Conservation (phyloP, 2,329 filamentous ascomycete genomes). For the Atkinsonella texensis region DNA sequence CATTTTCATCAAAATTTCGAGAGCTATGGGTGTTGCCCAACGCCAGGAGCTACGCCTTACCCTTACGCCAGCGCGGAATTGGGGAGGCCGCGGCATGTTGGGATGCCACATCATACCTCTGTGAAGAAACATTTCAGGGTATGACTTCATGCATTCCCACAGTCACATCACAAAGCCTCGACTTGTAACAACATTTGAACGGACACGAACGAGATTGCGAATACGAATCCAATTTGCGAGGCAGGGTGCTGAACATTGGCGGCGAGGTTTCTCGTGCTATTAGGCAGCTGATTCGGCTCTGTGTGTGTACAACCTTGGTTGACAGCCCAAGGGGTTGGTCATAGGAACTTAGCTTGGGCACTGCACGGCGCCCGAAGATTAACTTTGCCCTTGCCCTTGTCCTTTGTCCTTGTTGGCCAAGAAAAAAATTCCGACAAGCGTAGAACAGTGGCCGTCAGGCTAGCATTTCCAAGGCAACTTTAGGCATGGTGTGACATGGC, state of each 20-base stretch:
- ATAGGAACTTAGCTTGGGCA: conserved; percentile 3
- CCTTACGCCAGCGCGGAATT: conserved; percentile 65
- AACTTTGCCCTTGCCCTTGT: not conserved
- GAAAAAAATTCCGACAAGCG: not conserved
- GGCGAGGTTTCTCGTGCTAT: not conserved
- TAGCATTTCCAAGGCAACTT: not conserved
- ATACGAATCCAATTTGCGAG: not conserved
- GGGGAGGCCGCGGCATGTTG: conserved; percentile 82
- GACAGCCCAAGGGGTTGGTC: conserved; percentile 2
- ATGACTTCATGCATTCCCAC: not conserved
- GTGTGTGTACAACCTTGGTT: not conserved
- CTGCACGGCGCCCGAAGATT: not conserved
- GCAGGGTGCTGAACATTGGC: not conserved
- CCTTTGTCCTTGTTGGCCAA: not conserved
- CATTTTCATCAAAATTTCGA: conserved; percentile 56
- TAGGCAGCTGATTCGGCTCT: not conserved
- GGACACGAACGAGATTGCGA: not conserved
- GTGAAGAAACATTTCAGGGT: conserved; percentile 21
- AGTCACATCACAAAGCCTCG: not conserved
- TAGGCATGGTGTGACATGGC: not conserved
- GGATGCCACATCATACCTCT: conserved; percentile 83
- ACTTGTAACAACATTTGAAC: not conserved
- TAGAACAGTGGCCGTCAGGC: not conserved
- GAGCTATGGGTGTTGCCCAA: conserved; percentile 29
- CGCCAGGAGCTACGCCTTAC: conserved; percentile 53